Evolutionary conservation across 495 filamentous ascomycete genomes (phyloP).

Genomic region (Bombardia bombarda): DNA sequence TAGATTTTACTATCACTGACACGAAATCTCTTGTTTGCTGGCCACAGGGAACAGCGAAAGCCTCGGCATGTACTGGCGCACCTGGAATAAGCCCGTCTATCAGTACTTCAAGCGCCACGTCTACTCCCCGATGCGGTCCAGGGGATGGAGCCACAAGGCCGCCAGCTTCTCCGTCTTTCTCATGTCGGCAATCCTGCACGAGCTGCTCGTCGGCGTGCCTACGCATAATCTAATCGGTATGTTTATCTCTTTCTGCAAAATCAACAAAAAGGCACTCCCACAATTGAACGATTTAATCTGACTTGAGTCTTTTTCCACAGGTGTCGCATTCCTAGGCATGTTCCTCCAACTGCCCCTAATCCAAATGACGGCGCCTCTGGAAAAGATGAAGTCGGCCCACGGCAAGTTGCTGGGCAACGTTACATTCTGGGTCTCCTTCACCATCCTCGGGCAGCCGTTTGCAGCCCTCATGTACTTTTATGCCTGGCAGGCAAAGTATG

Average conservation of each 20-base stretch:
- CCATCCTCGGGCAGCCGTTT: conserved; percentile 85
- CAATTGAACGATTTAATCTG: conserved; percentile 8
- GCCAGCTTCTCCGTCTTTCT: conserved; percentile 77
- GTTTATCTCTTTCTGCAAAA: conserved; percentile 9
- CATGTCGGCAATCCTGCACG: conserved; percentile 80
- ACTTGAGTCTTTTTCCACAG: no score
- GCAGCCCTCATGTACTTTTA: conserved; percentile 91
- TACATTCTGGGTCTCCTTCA: conserved; percentile 95
- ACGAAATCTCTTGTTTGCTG: no score
- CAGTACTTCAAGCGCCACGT: conserved; percentile 92
- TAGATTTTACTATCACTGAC: no score
- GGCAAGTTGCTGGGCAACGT: conserved; percentile 77
- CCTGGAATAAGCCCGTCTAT: conserved; percentile 96
- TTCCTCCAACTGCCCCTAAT: conserved; percentile 86
- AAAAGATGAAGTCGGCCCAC: conserved; percentile 64
- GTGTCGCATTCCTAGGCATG: conserved; percentile 91
- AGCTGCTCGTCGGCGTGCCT: conserved; percentile 86
- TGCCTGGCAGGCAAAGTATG: conserved; percentile 97
- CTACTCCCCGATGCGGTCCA: conserved; percentile 72
- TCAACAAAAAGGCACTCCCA: not conserved
- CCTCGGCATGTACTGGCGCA: conserved; percentile 84
- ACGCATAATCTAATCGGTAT: conserved; percentile 90
- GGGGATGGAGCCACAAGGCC: conserved; percentile 60
- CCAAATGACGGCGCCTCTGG: conserved; percentile 63
- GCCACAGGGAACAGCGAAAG: conserved; percentile 64